These are phyloP conservation scores for Kwoniella pini DNA, from an alignment of 768 basidiomycete species.

Conservation along the genomic window DNA sequence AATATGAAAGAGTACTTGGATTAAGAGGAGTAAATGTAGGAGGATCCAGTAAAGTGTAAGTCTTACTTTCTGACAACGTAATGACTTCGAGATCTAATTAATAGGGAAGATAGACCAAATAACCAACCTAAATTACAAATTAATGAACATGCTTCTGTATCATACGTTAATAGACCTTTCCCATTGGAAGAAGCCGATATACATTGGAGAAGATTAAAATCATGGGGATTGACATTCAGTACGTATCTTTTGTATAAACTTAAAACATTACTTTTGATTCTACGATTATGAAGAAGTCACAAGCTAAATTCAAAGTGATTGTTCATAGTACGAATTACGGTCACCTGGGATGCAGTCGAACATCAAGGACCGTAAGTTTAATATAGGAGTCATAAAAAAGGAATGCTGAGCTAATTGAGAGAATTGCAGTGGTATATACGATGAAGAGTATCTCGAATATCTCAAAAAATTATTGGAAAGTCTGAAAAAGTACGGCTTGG, in stretches of 20 bases:
- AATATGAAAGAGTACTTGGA: constrained; percentile 73
- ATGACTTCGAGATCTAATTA: too few relatives aligned
- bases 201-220: constrained; percentile 73
- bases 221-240: constrained; percentile 90
- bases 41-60: constrained; percentile 78
- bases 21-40: constrained; percentile 84
- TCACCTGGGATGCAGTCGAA: constrained; percentile 97
- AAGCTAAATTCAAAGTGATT: neutral
- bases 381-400: neutral
- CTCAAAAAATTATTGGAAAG: constrained; percentile 62
- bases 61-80: neutral
- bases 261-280: too few relatives aligned
- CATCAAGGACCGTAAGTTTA: constrained; percentile 81
- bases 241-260: too few relatives aligned
- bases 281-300: too few relatives aligned
- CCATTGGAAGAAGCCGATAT: constrained; percentile 83
- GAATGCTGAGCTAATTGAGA: neutral
- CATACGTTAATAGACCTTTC: constrained; percentile 89
- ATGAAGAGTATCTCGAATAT: constrained; percentile 78
- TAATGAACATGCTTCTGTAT: constrained; percentile 17
- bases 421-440: constrained; percentile 60
- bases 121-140: constrained; percentile 13
- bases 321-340: constrained; percentile 76
- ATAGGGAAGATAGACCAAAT: constrained; percentile 23
- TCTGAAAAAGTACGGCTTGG: constrained; percentile 45